These are phyloP conservation scores for Mycena pura DNA, from an alignment of 768 basidiomycete species.

Conservation along the genomic window DNA sequence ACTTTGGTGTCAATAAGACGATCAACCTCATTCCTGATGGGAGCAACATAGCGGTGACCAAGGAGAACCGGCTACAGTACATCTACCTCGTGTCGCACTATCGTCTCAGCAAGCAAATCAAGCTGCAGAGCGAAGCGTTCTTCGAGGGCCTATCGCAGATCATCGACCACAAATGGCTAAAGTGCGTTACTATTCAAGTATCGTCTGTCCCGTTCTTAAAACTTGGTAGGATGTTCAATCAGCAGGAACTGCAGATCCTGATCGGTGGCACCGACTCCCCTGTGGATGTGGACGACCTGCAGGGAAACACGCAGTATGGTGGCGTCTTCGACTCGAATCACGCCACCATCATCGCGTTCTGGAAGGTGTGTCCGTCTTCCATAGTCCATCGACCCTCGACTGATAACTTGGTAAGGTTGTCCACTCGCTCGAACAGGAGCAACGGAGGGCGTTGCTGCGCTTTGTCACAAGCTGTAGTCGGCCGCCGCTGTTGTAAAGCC, in stretches of 20 bases:
- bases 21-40: slow-evolving; percentile 85
- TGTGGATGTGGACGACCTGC: slow-evolving; percentile 84
- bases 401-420: slow-evolving; percentile 63
- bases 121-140: slow-evolving; percentile 81
- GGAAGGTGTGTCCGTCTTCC: slow-evolving; percentile 62
- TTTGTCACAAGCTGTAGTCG: slow-evolving; percentile 95
- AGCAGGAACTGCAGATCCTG: slow-evolving; percentile 91
- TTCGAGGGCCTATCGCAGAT: slow-evolving; percentile 93
- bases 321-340: slow-evolving; percentile 78
- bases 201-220: neutral
- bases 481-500: slow-evolving; percentile 80
- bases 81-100: slow-evolving; percentile 91
- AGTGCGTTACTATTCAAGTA: slow-evolving; percentile 44
- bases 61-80: slow-evolving; percentile 88
- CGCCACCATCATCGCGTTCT: slow-evolving; percentile 78
- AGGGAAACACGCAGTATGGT: slow-evolving; percentile 80
- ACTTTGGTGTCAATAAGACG: slow-evolving; percentile 80
- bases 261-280: slow-evolving; percentile 88
- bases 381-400: neutral
- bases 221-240: slow-evolving; percentile 88
- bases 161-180: slow-evolving; percentile 89
- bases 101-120: slow-evolving; percentile 88
- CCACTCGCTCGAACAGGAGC: slow-evolving; percentile 78
- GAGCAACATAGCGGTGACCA: slow-evolving; percentile 82
- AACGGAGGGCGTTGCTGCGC: slow-evolving; percentile 77